Conservation (phyloP, 2,329 filamentous ascomycete genomes). For the Stagonosporopsis vannaccii region DNA sequence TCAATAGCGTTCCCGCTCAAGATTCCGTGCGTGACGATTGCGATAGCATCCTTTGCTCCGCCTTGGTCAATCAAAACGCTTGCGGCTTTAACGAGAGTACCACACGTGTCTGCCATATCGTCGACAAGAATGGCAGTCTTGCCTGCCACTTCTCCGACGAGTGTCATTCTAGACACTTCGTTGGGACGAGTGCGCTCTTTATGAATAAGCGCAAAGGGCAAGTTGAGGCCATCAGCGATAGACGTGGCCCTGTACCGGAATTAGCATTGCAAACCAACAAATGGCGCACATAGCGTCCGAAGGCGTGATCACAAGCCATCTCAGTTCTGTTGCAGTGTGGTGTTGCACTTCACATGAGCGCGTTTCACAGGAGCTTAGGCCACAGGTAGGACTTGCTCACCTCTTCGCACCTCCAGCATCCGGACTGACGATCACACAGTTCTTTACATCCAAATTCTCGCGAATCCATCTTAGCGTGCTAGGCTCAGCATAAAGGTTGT, state of each 20-base stretch:
- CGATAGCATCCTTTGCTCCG: constrained; percentile 86
- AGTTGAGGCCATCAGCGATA: constrained; percentile 89
- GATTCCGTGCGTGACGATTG: constrained; percentile 95
- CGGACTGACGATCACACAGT: constrained; percentile 92
- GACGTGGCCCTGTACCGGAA: constrained; percentile 72
- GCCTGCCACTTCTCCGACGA: constrained; percentile 92
- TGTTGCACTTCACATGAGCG: neutral
- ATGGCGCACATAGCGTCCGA: neutral
- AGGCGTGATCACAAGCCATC: neutral
- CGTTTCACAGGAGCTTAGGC: constrained; percentile 1
- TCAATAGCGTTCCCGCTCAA: constrained; percentile 88
- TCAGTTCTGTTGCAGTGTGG: neutral
- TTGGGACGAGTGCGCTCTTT: constrained; percentile 93
- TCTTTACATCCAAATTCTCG: constrained; percentile 80
- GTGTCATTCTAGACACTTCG: constrained; percentile 90
- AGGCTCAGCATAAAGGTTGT: constrained; percentile 91
- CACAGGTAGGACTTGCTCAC: constrained; percentile 49
- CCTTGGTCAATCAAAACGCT: constrained; percentile 81
- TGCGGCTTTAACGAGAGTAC: constrained; percentile 86
- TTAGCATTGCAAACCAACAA: constrained; percentile 22
- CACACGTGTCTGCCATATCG: constrained; percentile 97
- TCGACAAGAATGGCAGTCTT: constrained; percentile 96
- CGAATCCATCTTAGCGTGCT: constrained; percentile 91
- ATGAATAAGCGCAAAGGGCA: constrained; percentile 93
- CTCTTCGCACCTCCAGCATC: constrained; percentile 95